Base-by-base conservation (phyloP, 148 eudicot genomes). In the Persicaria maculosa region DNA sequence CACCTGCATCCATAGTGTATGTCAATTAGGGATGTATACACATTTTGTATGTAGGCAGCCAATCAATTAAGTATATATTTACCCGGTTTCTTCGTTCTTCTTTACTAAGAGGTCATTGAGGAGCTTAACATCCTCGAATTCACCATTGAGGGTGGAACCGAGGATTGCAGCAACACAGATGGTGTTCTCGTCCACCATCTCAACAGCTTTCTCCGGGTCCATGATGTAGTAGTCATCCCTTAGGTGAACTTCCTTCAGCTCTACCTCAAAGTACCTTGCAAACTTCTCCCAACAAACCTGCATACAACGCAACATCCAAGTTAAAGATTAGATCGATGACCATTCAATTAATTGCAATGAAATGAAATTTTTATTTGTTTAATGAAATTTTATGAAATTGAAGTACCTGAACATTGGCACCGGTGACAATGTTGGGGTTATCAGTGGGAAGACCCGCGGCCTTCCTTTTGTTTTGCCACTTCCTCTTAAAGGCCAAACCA, bases 211-310 rank as follows among this genome's bases (percentile, higher is more conserved):
- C 15, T 73, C 65, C 2, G 93, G 93, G 84, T 89, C 90, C 93
- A 89, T 89, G 48, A 89, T 87, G 40, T 87, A 89, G 78, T 87
- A 89, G 12, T 84, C 90, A 22, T 89, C 93, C 0, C 84, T 84
- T 61, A 89, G 76, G 78, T 89, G 87, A 10, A 89, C 90, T 77
- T 89, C 93, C 83, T 89, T 89, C 74, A 89, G 50, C 77, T 89
- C 93, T 46, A 89, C 93, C 75, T 89, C 93, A 64, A 89, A 87
- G 75, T 88, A 88, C 59, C 91, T 86, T 19, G 91, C 91, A 55
- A 89, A 89, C 74, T 89, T 89, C 83, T 89, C 93, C 93, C 93
- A 89, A 47, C 93, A 89, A 16, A 89, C 93, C 93, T 88, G 19
- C 57, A 52, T 2, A 52, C 14, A 31, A 31, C 40, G 40, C 40